Evolutionary conservation across 2,329 filamentous ascomycete species (phyloP).

Genomic region (Chaetomium strumarium): DNA sequence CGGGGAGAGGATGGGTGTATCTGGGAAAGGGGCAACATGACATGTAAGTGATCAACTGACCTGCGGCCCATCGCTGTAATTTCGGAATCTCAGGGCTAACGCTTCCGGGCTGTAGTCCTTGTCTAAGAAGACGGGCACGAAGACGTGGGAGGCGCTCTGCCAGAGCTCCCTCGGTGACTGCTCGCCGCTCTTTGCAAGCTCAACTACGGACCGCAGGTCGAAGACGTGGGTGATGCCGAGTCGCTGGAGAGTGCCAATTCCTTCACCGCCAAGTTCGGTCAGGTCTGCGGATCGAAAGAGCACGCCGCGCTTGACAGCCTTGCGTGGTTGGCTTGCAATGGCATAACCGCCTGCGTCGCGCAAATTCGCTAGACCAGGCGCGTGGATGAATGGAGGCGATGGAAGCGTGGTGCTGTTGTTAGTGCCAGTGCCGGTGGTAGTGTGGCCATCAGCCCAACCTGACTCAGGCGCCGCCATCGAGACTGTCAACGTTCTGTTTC

Average conservation of each 20-base stretch:
- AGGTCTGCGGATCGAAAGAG: conserved; percentile 67
- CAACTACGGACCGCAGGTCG: conserved; percentile 59
- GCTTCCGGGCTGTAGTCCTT: conserved; percentile 57
- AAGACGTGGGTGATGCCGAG: conserved; percentile 61
- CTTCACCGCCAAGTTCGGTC: conserved; percentile 48
- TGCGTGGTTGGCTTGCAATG: conserved; percentile 30
- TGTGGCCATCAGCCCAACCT: neutral
- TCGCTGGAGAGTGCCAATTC: conserved; percentile 44
- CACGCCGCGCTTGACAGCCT: conserved; percentile 44
- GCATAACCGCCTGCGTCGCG: conserved; percentile 60
- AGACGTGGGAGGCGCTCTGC: conserved; percentile 49
- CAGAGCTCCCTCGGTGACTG: conserved; percentile 37
- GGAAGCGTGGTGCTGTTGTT: conserved; percentile 20
- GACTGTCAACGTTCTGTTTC: no score
- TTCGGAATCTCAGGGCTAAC: conserved; percentile 53
- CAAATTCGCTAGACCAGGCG: conserved; percentile 61
- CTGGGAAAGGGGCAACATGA: neutral
- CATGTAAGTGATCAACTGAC: conserved; percentile 25
- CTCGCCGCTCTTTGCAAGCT: conserved; percentile 42
- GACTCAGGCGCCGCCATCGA: neutral
- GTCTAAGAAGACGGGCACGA: conserved; percentile 59
- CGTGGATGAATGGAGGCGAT: conserved; percentile 42
- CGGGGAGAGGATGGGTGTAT: neutral
- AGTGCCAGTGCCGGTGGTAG: neutral
- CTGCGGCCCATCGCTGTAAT: conserved; percentile 50